phyloP scores from a whole-genome alignment of 139 green algal species.

The Edaphochlamys debaryana region DNA sequence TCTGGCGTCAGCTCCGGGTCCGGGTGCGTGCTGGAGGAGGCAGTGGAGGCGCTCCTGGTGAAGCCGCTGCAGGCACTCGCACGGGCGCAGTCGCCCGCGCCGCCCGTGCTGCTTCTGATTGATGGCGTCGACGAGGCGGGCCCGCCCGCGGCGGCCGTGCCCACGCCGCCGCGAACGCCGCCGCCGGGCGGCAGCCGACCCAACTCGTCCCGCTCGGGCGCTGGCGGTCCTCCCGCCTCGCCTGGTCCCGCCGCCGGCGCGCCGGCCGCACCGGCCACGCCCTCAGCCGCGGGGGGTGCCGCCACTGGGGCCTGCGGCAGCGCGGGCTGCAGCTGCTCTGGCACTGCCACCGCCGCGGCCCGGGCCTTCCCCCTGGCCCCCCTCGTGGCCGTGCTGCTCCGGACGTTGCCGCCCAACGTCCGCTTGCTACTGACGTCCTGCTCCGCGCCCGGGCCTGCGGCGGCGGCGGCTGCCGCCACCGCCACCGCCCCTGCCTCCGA shows the following conservation, averaged over 20 bases:
- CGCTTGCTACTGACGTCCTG: not conserved
- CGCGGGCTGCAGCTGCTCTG: not conserved
- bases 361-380: not conserved
- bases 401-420: not conserved
- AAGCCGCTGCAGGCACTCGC: not conserved
- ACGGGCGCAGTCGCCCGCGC: not conserved
- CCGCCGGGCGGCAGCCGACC: not conserved
- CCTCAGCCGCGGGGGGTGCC: no score
- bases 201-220: no score
- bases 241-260: no score
- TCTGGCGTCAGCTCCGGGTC: no score
- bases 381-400: not conserved
- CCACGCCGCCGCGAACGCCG: not conserved
- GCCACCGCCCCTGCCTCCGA: no score
- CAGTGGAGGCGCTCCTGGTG: not conserved
- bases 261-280: not conserved
- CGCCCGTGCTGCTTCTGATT: not conserved
- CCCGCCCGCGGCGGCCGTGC: not conserved
- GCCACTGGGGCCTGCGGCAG: no score
- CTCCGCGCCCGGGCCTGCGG: not conserved
- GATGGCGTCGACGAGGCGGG: not conserved
- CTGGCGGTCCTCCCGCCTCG: no score
- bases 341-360: not conserved
- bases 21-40: not conserved
- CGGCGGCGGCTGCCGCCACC: not conserved